Evolutionary conservation across 345 rosid species (phyloP).

Genomic region (Euphorbia pulcherrima): DNA sequence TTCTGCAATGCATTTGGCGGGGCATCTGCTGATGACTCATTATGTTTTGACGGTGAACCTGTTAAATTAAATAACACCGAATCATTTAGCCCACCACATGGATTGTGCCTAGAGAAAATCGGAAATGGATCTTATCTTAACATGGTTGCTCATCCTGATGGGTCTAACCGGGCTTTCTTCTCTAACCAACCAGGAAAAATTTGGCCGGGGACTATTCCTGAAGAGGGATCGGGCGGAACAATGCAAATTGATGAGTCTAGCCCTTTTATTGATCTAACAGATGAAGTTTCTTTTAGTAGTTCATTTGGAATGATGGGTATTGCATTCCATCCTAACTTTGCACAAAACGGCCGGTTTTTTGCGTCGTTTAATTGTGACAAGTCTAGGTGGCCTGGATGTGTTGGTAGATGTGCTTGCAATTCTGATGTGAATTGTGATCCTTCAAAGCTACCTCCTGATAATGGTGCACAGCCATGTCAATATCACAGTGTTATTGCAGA

Average conservation of each 20-base stretch:
- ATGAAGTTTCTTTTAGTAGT: slow-evolving; percentile 33
- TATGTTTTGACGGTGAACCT: slow-evolving; percentile 25
- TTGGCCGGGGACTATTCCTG: slow-evolving; percentile 56
- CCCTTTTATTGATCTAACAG: slow-evolving; percentile 56
- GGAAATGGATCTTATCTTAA: slow-evolving; percentile 48
- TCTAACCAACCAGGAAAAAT: slow-evolving; percentile 47
- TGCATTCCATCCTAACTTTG: slow-evolving; percentile 44
- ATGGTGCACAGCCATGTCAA: slow-evolving; percentile 34
- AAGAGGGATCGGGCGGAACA: slow-evolving; percentile 41
- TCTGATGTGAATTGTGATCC: slow-evolving; percentile 44
- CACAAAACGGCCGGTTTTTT: slow-evolving; percentile 41
- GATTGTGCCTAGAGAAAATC: slow-evolving; percentile 60
- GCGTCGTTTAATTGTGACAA: slow-evolving; percentile 42
- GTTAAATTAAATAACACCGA: slow-evolving; percentile 24
- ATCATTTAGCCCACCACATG: slow-evolving; percentile 29
- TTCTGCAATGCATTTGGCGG: slow-evolving; percentile 37
- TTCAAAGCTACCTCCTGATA: slow-evolving; percentile 25
- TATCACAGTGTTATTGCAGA: slow-evolving; percentile 35
- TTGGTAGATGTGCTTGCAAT: slow-evolving; percentile 43
- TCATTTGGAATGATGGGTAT: slow-evolving; percentile 39
- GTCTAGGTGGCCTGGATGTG: slow-evolving; percentile 32
- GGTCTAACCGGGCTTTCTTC: slow-evolving; percentile 53
- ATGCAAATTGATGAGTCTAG: slow-evolving; percentile 41
- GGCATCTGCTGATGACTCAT: slow-evolving; percentile 19
- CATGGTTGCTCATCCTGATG: slow-evolving; percentile 63